Evolutionary conservation across 352 stramenopile genomes (phyloP).

Genomic region (Peronosclerospora sorghi): DNA sequence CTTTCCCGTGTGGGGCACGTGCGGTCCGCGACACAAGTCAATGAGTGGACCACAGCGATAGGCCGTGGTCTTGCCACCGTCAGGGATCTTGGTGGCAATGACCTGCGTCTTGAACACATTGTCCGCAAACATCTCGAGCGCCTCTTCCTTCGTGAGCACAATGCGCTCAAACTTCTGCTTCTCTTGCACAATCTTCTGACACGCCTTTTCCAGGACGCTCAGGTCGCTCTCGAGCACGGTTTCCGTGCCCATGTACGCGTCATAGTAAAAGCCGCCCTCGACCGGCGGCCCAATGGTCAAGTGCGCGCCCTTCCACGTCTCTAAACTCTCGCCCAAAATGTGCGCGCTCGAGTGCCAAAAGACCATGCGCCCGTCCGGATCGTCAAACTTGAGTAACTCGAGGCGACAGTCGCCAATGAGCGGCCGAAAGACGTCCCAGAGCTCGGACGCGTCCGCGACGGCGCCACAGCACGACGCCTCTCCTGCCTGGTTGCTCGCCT

Average conservation of each 20-base stretch:
- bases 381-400: slow-evolving; percentile 97
- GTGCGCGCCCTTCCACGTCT: slow-evolving; percentile 93
- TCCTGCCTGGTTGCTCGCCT: slow-evolving; percentile 39
- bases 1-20: slow-evolving; percentile 93
- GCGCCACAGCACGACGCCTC: slow-evolving; percentile 36
- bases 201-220: slow-evolving; percentile 86
- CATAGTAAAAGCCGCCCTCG: slow-evolving; percentile 98
- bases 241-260: slow-evolving; percentile 96
- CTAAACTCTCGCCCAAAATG: slow-evolving; percentile 94
- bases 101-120: slow-evolving; percentile 98
- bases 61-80: slow-evolving; percentile 93
- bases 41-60: slow-evolving; percentile 96
- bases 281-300: slow-evolving; percentile 93
- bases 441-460: slow-evolving; percentile 51
- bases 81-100: slow-evolving; percentile 94
- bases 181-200: slow-evolving; percentile 89
- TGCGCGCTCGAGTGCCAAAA: slow-evolving; percentile 98
- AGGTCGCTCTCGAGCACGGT: slow-evolving; percentile 67
- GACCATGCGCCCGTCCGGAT: slow-evolving; percentile 90
- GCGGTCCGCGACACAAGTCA: slow-evolving; percentile 95
- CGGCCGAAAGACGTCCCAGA: slow-evolving; percentile 96
- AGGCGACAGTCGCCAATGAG: slow-evolving; percentile 95
- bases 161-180: slow-evolving; percentile 98
- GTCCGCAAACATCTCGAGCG: slow-evolving; percentile 96
- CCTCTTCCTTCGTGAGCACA: slow-evolving; percentile 97